Percentiles rank a stretch among this genome's conserved stretches.
phyloP scores from a whole-genome alignment of 2,329 filamentous ascomycete species.

The Lachnum nothofagi region DNA sequence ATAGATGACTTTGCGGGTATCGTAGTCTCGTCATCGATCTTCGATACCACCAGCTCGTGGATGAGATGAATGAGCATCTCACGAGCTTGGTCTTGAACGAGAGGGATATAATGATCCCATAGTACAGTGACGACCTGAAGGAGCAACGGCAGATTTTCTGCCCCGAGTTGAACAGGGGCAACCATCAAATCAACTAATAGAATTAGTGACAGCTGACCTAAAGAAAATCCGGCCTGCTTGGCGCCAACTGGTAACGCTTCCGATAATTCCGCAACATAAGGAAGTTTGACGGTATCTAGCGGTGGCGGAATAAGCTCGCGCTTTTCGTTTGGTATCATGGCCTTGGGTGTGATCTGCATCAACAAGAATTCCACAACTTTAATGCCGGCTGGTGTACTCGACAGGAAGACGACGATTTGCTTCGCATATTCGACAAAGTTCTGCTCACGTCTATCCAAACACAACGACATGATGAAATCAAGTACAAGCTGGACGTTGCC shows the following conservation, averaged over 20 bases:
- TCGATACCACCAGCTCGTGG: slow-evolving; percentile 83
- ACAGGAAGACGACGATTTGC: slow-evolving; percentile 94
- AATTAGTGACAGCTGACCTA: slow-evolving; percentile 89
- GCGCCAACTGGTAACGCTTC: slow-evolving; percentile 78
- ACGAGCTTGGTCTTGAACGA: slow-evolving; percentile 92
- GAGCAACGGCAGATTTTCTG: slow-evolving; percentile 77
- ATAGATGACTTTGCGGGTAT: slow-evolving; percentile 64
- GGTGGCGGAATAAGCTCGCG: slow-evolving; percentile 63
- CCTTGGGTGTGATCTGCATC: slow-evolving; percentile 84
- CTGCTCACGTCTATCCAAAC: slow-evolving; percentile 88
- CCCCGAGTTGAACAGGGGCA: slow-evolving; percentile 72
- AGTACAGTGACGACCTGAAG: slow-evolving; percentile 88
- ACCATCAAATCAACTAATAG: slow-evolving; percentile 95
- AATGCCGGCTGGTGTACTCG: slow-evolving; percentile 75
- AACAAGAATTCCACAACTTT: slow-evolving; percentile 93
- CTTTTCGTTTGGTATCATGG: slow-evolving; percentile 94
- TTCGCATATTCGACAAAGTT: slow-evolving; percentile 98
- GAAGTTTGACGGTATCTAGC: slow-evolving; percentile 67
- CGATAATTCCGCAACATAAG: slow-evolving; percentile 82
- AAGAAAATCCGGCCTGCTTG: slow-evolving; percentile 86
- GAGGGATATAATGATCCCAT: slow-evolving; percentile 93
- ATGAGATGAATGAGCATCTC: slow-evolving; percentile 98
- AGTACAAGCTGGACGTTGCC: slow-evolving; percentile 92
- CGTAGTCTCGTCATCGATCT: slow-evolving; percentile 65
- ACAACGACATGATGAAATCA: slow-evolving; percentile 93